Evolutionary conservation across 2,329 filamentous ascomycete species (phyloP).

Genomic region (Epichloe scottii): DNA sequence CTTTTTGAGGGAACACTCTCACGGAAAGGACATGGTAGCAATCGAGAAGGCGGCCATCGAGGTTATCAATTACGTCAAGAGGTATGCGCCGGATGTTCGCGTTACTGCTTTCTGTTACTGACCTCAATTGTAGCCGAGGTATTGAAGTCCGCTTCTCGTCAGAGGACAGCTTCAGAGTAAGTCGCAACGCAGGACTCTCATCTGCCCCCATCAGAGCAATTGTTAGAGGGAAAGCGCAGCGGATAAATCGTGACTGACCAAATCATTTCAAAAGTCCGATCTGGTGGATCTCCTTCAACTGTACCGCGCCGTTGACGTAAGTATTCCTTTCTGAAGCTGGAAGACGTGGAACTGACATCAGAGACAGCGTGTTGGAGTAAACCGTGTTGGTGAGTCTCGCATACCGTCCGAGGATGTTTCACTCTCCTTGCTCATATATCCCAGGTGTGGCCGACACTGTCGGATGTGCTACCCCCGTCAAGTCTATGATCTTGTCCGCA

Average conservation of each 20-base stretch:
- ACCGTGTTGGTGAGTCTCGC: background rate
- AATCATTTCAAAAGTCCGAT: slow-evolving; percentile 27
- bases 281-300: slow-evolving; percentile 62
- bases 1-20: slow-evolving; percentile 72
- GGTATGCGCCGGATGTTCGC: background rate
- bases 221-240: background rate
- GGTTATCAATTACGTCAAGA: slow-evolving; percentile 11
- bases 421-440: background rate
- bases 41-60: slow-evolving; percentile 47
- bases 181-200: background rate
- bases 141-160: slow-evolving; percentile 35
- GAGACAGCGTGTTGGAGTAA: background rate
- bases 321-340: background rate
- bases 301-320: slow-evolving; percentile 63
- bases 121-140: slow-evolving; percentile 1
- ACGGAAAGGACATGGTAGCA: slow-evolving; percentile 81
- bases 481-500: slow-evolving; percentile 79
- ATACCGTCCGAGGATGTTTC: too few species aligned
- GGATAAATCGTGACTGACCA: background rate
- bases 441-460: slow-evolving; percentile 73
- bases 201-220: background rate
- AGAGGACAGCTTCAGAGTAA: slow-evolving; percentile 62
- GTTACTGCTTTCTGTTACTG: background rate
- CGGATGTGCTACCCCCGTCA: slow-evolving; percentile 72
- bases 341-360: background rate